A percentile compares a stretch with the other conserved stretches of the same genome.
These are phyloP conservation scores for Cotoneaster glaucophyllus DNA, from an alignment of 306 rosid species.

Conservation along the genomic window DNA sequence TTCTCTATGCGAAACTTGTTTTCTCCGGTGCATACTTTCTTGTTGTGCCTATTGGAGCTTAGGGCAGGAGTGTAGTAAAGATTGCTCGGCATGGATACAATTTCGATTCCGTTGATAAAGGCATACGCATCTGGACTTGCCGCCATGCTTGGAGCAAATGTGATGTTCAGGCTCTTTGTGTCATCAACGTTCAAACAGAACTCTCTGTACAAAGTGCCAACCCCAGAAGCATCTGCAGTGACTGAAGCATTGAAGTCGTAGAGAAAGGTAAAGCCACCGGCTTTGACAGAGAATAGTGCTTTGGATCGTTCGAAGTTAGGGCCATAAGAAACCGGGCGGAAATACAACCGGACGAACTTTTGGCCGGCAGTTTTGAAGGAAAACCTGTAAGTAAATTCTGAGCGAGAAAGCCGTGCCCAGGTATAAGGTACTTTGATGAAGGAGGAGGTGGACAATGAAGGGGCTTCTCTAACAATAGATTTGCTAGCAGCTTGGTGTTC, in stretches of 20 bases:
- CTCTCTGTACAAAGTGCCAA: background rate
- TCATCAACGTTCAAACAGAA: background rate
- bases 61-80: no score
- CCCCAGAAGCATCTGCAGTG: background rate
- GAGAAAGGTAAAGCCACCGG: constrained; percentile 5
- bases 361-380: constrained; percentile 2
- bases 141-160: constrained; percentile 1
- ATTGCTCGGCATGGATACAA: no score
- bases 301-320: background rate
- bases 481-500: no score
- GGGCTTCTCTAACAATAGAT: no score
- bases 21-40: no score
- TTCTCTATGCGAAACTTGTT: no score
- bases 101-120: no score
- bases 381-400: constrained; percentile 3
- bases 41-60: no score
- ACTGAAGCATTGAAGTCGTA: constrained; percentile 13
- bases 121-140: no score
- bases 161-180: constrained; percentile 1
- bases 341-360: constrained; percentile 18
- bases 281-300: constrained; percentile 10
- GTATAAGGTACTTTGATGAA: background rate
- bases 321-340: background rate
- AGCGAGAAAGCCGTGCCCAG: constrained; percentile 1
- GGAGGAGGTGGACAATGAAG: background rate